Percentiles rank a stretch among this genome's conserved stretches.
phyloP scores from a whole-genome alignment of 2,329 filamentous ascomycete genomes.

The Tympanopsis confertula region DNA sequence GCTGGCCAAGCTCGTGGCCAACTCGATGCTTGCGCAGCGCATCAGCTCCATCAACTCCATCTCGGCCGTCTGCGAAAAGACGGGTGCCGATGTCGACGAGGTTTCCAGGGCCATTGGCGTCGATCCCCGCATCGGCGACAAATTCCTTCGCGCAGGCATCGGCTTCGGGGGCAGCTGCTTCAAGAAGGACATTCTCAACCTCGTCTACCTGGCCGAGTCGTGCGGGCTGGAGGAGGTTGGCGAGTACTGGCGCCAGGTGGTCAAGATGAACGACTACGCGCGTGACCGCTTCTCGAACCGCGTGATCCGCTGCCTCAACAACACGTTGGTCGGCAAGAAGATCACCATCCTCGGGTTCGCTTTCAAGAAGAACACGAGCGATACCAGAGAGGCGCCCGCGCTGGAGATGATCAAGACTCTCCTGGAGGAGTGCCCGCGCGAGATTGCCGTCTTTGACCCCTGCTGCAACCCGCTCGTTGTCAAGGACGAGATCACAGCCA shows the following conservation, averaged over 20 bases:
- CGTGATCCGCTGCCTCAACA: constrained; percentile 56
- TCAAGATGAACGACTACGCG: constrained; percentile 68
- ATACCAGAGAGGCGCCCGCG: constrained; percentile 61
- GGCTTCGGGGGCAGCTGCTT: constrained; percentile 76
- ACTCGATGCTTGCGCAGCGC: constrained; percentile 69
- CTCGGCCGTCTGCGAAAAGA: constrained; percentile 68
- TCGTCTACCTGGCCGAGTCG: constrained; percentile 63
- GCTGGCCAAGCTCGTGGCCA: constrained; percentile 67
- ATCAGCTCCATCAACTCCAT: constrained; percentile 74
- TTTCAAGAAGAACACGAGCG: constrained; percentile 70
- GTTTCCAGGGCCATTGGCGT: constrained; percentile 56
- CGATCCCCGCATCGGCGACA: constrained; percentile 60
- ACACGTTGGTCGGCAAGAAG: constrained; percentile 60
- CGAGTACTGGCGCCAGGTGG: constrained; percentile 64
- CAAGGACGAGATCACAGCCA: constrained; percentile 33
- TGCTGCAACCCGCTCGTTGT: constrained; percentile 39
- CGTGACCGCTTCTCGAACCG: constrained; percentile 56
- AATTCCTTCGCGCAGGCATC: constrained; percentile 63
- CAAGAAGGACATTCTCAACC: constrained; percentile 66
- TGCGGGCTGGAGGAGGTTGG: constrained; percentile 61
- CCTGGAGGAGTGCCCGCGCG: constrained; percentile 48
- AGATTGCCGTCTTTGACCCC: constrained; percentile 61
- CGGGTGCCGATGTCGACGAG: constrained; percentile 65
- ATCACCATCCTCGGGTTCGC: constrained; percentile 63
- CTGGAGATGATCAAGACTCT: constrained; percentile 57